phyloP scores from a whole-genome alignment of 2,329 filamentous ascomycete genomes.

The Ophiostoma tasmaniense region DNA sequence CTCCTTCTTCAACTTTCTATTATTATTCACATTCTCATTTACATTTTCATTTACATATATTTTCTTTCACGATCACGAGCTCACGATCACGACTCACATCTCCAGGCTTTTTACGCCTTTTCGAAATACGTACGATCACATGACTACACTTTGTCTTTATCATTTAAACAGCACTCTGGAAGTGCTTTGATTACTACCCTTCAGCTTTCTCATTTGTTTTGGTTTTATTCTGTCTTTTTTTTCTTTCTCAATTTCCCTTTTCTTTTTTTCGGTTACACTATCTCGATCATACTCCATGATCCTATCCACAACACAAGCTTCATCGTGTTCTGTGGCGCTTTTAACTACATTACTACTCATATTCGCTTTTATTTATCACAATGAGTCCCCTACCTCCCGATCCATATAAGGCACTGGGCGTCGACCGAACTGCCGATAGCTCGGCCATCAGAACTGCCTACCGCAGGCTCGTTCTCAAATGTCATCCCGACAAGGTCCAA shows the following conservation, averaged over 20 bases:
- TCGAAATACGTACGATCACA: background rate
- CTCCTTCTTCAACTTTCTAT: background rate
- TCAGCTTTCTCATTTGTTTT: background rate
- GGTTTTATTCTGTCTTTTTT: background rate
- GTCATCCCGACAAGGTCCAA: slow-evolving; percentile 86
- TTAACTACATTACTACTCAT: background rate
- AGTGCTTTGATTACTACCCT: background rate
- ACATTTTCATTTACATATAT: background rate
- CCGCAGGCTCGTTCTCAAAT: slow-evolving; percentile 78
- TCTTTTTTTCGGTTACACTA: background rate
- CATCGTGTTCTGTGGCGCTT: background rate
- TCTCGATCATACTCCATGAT: background rate
- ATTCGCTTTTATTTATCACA: background rate
- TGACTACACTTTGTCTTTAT: background rate
- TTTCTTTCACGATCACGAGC: background rate
- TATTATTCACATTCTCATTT: background rate
- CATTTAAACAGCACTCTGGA: background rate
- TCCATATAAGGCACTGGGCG: slow-evolving; percentile 70
- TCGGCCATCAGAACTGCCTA: slow-evolving; percentile 69
- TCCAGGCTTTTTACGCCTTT: background rate
- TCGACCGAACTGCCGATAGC: slow-evolving; percentile 61
- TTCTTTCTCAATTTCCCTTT: background rate
- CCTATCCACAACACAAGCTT: background rate
- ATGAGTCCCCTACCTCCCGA: slow-evolving; percentile 42
- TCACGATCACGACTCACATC: background rate